Percentiles rank a stretch among this genome's conserved stretches.
These are phyloP conservation scores for Entophlyctis luteolus DNA, from an alignment of 192 early-diverging fungal genomes.

Conservation along the genomic window DNA sequence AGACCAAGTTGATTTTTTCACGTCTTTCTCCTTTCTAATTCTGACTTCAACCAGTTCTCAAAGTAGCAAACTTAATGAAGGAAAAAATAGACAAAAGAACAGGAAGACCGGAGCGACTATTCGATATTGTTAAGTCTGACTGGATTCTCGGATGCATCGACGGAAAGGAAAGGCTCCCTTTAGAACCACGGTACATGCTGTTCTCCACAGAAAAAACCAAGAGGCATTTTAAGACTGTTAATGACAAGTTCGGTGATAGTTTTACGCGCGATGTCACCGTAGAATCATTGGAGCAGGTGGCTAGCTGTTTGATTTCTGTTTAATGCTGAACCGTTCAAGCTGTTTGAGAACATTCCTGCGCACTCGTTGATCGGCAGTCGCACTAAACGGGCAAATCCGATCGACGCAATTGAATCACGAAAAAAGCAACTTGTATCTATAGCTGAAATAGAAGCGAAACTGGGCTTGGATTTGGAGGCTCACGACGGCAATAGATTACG, in stretches of 20 bases:
- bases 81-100: neutral
- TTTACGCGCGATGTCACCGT: slow-evolving; percentile 57
- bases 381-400: slow-evolving; percentile 2
- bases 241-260: slow-evolving; percentile 69
- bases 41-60: slow-evolving; percentile 38
- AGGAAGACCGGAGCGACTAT: slow-evolving; percentile 20
- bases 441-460: neutral
- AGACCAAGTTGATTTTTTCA: slow-evolving; percentile 11
- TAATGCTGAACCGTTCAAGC: too few relatives aligned
- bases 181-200: slow-evolving; percentile 62
- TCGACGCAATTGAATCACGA: neutral
- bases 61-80: slow-evolving; percentile 52
- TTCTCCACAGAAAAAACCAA: slow-evolving; percentile 51
- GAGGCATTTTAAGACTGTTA: slow-evolving; percentile 45
- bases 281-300: slow-evolving; percentile 55
- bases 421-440: slow-evolving; percentile 8
- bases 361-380: neutral
- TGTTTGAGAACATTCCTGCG: neutral
- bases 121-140: slow-evolving; percentile 60
- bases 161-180: slow-evolving; percentile 43
- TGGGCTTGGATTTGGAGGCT: neutral
- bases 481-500: slow-evolving; percentile 25
- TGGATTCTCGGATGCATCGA: slow-evolving; percentile 67
- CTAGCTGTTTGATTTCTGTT: slow-evolving; percentile 24
- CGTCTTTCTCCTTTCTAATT: neutral